Base-by-base conservation (phyloP, 305 asterid species). In the Caryopteris hybrid region DNA sequence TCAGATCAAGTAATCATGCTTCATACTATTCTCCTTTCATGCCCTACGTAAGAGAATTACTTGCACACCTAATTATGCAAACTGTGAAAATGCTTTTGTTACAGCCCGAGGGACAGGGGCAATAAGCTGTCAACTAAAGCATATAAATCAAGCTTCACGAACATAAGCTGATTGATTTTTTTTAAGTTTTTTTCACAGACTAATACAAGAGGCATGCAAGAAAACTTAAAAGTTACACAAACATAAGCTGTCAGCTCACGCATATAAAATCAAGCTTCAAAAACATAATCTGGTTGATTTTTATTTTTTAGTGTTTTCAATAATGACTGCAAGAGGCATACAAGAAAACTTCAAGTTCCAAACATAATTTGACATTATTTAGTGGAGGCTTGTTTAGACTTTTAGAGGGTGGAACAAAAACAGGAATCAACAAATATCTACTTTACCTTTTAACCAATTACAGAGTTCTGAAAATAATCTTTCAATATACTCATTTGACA, bases 231-330 rank as follows among this genome's bases (percentile, higher is more conserved):
- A 29, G 34, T 29, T 29, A 5, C 34, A 29, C 3, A 29, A 29
- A 29, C 29, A 38, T n/a, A n/a, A n/a, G 8, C 13, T 38, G 65
- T 10, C 36, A 61, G 31, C 61, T 38, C 21, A 18, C 53, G 36
- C 23, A 61, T 6, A 18, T 39, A 29, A 25, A 56, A 21, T 47
- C 51, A 25, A 66, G 34, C 60, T 66, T 29, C 54, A 64, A 36
- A 71, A 64, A 27, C 57, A 69, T 27, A 17, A 61, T 17, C 43
- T 63, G 23, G 46, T 62, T 38, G n/a, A 27, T 11, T 50, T 54
- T 29, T 58, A 2, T 29, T 17, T 25, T 25, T 25, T 25, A 1
- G 4, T 25, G n/a, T 25, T 25, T 25, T 25, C 29, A 25, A 2
- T 25, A 25, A 53, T 10, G 14, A 5, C 56, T 18, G 39, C 39